Conservation (phyloP, 1,284 basidiomycete species). For the Ceratobasidium sp. region DNA sequence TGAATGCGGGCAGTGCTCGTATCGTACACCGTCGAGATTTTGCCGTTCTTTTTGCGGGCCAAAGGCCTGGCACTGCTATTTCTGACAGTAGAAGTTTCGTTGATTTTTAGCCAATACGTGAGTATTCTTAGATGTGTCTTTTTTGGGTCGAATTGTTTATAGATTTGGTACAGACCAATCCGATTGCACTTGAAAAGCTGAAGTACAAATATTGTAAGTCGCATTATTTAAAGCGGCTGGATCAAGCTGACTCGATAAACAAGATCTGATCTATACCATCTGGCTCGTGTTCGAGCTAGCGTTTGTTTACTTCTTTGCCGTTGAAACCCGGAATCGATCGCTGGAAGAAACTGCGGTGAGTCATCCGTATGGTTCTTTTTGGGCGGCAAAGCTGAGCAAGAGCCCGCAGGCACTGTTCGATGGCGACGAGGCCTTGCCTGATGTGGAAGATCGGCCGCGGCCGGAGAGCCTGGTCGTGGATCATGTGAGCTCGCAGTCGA, state of each 20-base stretch:
- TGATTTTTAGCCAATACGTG: constrained; percentile 68
- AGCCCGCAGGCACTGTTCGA: constrained; percentile 18
- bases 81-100: constrained; percentile 47
- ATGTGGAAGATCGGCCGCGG: neutral
- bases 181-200: constrained; percentile 22
- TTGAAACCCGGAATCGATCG: constrained; percentile 52
- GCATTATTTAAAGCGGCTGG: neutral
- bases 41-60: constrained; percentile 71
- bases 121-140: neutral
- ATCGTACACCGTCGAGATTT: constrained; percentile 71
- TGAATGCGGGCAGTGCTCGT: constrained; percentile 44
- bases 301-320: constrained; percentile 68
- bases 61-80: constrained; percentile 74
- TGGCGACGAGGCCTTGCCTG: constrained; percentile 22
- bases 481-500: constrained; percentile 21
- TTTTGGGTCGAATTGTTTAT: neutral
- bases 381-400: neutral
- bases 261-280: no score
- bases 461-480: constrained; percentile 5
- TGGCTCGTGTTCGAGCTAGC: constrained; percentile 70
- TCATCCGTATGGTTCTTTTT: neutral
- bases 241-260: constrained; percentile 40
- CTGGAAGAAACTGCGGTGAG: constrained; percentile 63
- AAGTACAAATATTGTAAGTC: constrained; percentile 31
- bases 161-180: neutral